Evolutionary conservation across 2,329 filamentous ascomycete species (phyloP), one percentile per base, ranked within the genome.

Genomic region (Cryoendolithus antarcticus): DNA sequence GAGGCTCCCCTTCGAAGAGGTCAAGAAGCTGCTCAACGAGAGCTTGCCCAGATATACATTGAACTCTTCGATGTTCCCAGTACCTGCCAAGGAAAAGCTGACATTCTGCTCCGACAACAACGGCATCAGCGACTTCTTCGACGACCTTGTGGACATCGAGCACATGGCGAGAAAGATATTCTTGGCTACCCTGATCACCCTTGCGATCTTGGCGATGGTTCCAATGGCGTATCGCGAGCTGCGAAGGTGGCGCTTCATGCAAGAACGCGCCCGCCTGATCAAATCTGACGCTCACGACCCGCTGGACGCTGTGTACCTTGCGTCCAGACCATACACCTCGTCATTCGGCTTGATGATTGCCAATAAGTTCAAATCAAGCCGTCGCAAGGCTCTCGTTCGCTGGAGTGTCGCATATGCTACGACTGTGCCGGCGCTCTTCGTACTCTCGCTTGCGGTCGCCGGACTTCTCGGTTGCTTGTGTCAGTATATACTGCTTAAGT

Each of bases 341-440:
- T 70, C 71, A 2, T 64, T 72, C 21, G 89, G 88, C 31, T 72
- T 94, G 57, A 80, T 74, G 61, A 50, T 83, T 12, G 75, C 82
- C 5, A 72, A 71, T 37, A 71, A 67, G 42, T 77, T 89, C 62
- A 74, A 72, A 38, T 74, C 60, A 63, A 62, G 62, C 54, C 71
- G 80, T 49, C 72, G 75, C 37, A 80, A 86, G 58, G 74, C 83
- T 34, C 70, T 94, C 32, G 71, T 78, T 6, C 77, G 88, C 45
- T 95, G 88, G 86, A 75, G 77, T 38, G 68, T 91, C 46, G 83
- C 88, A 6, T 95, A 95, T 57, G 79, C 78, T n/a, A 94, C 86
- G 0, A 86, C 86, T 1, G 64, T 81, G 0, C 76, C 85, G 0
- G 88, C 86, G 11, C 67, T 95, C n/a, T 88, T 95, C 52, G 75